Evolutionary conservation across 306 rosid species (phyloP), one percentile per base, ranked within the genome.

Genomic region (Ormosia semicastrata): DNA sequence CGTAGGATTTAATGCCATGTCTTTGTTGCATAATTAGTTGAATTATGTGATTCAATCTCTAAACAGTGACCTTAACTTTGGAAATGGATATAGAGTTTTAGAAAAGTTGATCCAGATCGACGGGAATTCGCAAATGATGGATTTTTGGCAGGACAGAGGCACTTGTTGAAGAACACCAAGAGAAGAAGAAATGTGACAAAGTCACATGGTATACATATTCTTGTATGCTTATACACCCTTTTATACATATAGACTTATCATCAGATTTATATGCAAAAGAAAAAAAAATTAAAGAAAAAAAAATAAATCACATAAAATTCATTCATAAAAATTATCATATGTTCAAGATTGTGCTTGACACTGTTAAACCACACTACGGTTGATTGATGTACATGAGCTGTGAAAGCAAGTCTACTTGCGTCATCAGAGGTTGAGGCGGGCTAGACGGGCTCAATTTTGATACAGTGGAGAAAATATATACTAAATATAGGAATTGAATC

Each of bases 81-180:
- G 14, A 17, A 77, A 50, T 53, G 50, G 32, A 32, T 83, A 68
- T 88, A 96, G 99, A 98, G 99, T 40, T 96, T 96, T 67, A 90
- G 92, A 30, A 96, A 96, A 83, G 86, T 96, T 71, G 99, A 96
- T 88, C 94, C 97, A 3, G 99, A 96, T 81, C 82, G 96, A 57
- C 93, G 98, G 99, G 99, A 96, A 71, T 96, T 96, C 24, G 99
- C 98, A 2, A 92, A 96, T 39, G 94, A 92, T 73, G 98, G 99
- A 47, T 96, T 96, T 80, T 84, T 96, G 24, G 94, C 92, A 24
- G 99, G 98, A 33, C 98, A 96, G 84, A 88, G 75, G 76, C 87
- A 89, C 34, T 71, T 93, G 30, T 73, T 96, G 79, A 96, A 84
- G 89, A 93, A 89, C 5, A 93, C 93, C 14, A 96, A 89, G 92